A percentile compares a stretch with the other conserved stretches of the same genome.
Evolutionary conservation across 495 filamentous ascomycete genomes (phyloP).

Genomic region (Sordaria brevicollis): DNA sequence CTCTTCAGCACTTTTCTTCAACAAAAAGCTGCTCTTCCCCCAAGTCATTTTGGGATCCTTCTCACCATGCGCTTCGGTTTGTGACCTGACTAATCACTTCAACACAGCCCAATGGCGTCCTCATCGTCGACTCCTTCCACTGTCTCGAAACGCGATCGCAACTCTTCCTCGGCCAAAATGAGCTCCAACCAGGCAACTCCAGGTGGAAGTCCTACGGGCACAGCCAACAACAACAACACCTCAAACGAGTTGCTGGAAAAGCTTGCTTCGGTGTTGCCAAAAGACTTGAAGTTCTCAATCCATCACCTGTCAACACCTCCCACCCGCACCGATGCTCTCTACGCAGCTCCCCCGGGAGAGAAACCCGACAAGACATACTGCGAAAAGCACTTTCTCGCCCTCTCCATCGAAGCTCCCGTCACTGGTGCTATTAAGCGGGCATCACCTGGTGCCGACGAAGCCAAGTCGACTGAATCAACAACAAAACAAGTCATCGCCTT

Average conservation of each 20-base stretch:
- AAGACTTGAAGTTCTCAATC: constrained; percentile 56
- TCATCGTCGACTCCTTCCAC: not conserved
- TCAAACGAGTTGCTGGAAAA: constrained; percentile 26
- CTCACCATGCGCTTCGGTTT: not conserved
- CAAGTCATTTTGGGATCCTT: not conserved
- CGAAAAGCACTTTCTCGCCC: constrained; percentile 76
- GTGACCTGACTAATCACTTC: not conserved
- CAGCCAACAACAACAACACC: not conserved
- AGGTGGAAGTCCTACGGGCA: not conserved
- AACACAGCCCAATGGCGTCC: not conserved
- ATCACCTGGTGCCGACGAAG: constrained; percentile 18
- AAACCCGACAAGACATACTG: constrained; percentile 67
- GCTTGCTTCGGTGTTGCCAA: constrained; percentile 63
- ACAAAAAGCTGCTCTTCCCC: not conserved
- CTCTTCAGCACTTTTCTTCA: not conserved
- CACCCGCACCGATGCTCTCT: constrained; percentile 59
- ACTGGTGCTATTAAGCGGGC: constrained; percentile 10
- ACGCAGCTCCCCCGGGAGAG: constrained; percentile 61
- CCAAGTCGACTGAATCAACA: constrained; percentile 5
- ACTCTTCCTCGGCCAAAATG: not conserved
- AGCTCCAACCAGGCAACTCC: not conserved
- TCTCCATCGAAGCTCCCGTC: constrained; percentile 44
- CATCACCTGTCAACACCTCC: constrained; percentile 87
- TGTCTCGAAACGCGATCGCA: not conserved
- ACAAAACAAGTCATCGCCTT: constrained; percentile 31